A percentile compares a stretch with the other conserved stretches of the same genome.
phyloP scores from a whole-genome alignment of 352 stramenopile species.

The Pythium insidiosum region DNA sequence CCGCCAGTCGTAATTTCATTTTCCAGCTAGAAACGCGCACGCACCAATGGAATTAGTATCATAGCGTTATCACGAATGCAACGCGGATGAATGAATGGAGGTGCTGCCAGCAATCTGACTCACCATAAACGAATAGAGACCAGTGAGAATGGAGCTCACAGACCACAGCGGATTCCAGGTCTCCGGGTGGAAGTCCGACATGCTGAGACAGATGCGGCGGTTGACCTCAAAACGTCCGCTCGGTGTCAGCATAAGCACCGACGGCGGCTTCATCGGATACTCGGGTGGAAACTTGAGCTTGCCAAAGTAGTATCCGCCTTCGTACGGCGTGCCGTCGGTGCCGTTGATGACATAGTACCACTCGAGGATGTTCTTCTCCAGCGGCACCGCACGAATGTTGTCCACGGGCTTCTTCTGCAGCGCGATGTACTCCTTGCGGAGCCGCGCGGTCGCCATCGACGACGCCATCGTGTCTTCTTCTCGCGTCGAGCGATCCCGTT shows the following conservation, averaged over 20 bases:
- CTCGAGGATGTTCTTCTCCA: slow-evolving; percentile 93
- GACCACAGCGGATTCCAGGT: slow-evolving; percentile 95
- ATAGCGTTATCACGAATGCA: too few relatives aligned
- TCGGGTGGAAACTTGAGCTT: slow-evolving; percentile 90
- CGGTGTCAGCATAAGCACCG: slow-evolving; percentile 92
- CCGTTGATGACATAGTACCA: slow-evolving; percentile 92
- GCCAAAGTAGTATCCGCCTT: slow-evolving; percentile 86
- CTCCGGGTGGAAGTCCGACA: slow-evolving; percentile 94
- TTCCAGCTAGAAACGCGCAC: too few relatives aligned
- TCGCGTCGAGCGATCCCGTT: background rate
- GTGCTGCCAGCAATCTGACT: slow-evolving; percentile 2
- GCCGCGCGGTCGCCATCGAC: slow-evolving; percentile 75
- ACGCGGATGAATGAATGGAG: too few relatives aligned
- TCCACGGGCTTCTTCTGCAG: slow-evolving; percentile 82
- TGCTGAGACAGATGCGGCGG: slow-evolving; percentile 88
- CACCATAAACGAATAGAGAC: slow-evolving; percentile 93
- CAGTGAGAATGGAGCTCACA: slow-evolving; percentile 92
- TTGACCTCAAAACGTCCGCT: slow-evolving; percentile 92
- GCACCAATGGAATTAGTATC: too few relatives aligned
- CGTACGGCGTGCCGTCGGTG: slow-evolving; percentile 58
- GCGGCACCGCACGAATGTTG: slow-evolving; percentile 81
- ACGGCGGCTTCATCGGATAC: slow-evolving; percentile 93
- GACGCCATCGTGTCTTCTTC: slow-evolving; percentile 36
- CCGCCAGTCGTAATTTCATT: slow-evolving; percentile 82
- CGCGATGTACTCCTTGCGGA: slow-evolving; percentile 88